Percentiles rank a stretch among this genome's conserved stretches.
Evolutionary conservation across 495 filamentous ascomycete genomes (phyloP).

Genomic region (Echria macrotheca): DNA sequence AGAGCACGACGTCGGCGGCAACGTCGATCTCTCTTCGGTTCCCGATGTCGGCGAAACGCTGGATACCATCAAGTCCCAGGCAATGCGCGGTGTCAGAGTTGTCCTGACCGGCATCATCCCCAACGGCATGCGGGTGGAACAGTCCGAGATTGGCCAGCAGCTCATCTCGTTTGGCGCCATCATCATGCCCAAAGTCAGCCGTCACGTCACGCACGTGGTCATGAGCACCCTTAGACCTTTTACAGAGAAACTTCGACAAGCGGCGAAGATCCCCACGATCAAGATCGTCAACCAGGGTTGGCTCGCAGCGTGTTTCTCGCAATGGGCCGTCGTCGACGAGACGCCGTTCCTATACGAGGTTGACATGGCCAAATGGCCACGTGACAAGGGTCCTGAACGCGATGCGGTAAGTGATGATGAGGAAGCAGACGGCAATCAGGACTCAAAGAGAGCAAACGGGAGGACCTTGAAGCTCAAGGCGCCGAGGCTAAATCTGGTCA

Average conservation of each 20-base stretch:
- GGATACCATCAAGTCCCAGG: slow-evolving; percentile 64
- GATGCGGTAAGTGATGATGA: slow-evolving; percentile 30
- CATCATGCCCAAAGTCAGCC: slow-evolving; percentile 50
- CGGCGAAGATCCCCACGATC: slow-evolving; percentile 62
- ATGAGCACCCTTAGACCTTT: slow-evolving; percentile 56
- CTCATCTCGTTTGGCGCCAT: slow-evolving; percentile 77
- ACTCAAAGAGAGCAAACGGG: slow-evolving; percentile 1
- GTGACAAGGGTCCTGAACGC: slow-evolving; percentile 29
- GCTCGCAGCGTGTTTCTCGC: slow-evolving; percentile 73
- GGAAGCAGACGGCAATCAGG: slow-evolving; percentile 18
- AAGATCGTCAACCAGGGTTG: slow-evolving; percentile 88
- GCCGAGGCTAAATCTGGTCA: slow-evolving; percentile 18
- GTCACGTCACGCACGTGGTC: slow-evolving; percentile 48
- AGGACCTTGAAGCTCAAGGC: slow-evolving; percentile 13
- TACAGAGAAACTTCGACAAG: slow-evolving; percentile 85
- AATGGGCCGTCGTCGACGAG: slow-evolving; percentile 73
- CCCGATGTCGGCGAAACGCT: slow-evolving; percentile 84
- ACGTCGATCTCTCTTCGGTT: slow-evolving; percentile 59
- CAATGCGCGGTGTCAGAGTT: slow-evolving; percentile 64
- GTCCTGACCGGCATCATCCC: slow-evolving; percentile 90
- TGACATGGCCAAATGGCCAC: slow-evolving; percentile 46
- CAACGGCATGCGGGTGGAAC: slow-evolving; percentile 63
- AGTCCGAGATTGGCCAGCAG: slow-evolving; percentile 78
- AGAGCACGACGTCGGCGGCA: slow-evolving; percentile 17
- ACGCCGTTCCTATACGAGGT: slow-evolving; percentile 63